Evolutionary conservation across 805 yeast genomes (phyloP).

Genomic region (Wickerhamiella occidentalis): DNA sequence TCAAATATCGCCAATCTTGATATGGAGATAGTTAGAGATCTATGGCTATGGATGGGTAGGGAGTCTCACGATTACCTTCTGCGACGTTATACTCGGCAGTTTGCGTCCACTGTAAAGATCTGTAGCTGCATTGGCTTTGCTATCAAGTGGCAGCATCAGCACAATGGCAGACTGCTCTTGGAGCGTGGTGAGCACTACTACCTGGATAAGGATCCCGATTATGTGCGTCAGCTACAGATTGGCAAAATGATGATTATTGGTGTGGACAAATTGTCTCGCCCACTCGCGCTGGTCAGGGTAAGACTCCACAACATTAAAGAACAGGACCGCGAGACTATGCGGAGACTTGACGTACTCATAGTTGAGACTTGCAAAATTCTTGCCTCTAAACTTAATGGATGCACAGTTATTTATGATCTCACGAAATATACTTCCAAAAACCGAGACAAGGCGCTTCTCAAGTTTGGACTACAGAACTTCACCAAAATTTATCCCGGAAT

Average conservation of each 20-base stretch:
- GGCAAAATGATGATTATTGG: not conserved
- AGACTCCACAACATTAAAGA: not conserved
- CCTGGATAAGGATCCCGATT: not conserved
- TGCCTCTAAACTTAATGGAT: conserved; percentile 51
- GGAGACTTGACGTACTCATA: not conserved
- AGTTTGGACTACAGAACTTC: conserved; percentile 30
- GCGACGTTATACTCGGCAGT: conserved; percentile 2
- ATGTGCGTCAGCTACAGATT: not conserved
- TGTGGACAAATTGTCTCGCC: not conserved
- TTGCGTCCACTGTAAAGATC: not conserved
- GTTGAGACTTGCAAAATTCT: conserved; percentile 23
- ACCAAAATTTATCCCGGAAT: conserved; percentile 3
- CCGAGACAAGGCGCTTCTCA: conserved; percentile 71
- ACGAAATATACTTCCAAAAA: conserved; percentile 65
- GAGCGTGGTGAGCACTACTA: conserved; percentile 4
- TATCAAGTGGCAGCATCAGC: not conserved
- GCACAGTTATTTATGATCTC: conserved; percentile 60
- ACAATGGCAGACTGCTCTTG: not conserved
- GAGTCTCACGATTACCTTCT: not conserved
- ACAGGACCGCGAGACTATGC: not conserved
- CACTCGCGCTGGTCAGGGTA: not conserved
- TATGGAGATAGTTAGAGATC: not conserved
- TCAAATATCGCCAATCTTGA: not conserved
- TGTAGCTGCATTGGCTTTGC: conserved; percentile 17
- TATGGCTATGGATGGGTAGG: not conserved